These are phyloP conservation scores for Boletus rubroflammeus DNA, from an alignment of 768 basidiomycete genomes.

Conservation along the genomic window DNA sequence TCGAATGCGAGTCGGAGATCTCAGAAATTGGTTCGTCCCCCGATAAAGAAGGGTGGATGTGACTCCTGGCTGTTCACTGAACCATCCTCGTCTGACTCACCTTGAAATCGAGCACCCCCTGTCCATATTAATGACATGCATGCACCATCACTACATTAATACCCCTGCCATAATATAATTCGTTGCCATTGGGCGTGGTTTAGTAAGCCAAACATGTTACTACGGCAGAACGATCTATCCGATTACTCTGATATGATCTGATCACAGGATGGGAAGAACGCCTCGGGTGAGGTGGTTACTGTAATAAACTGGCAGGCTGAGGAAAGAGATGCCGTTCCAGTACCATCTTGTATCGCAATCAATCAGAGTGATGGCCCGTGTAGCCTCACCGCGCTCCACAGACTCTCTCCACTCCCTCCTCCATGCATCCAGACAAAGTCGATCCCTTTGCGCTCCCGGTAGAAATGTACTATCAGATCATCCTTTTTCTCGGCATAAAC, in stretches of 20 bases:
- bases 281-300: no score
- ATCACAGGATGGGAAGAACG: no score
- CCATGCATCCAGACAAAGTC: neutral
- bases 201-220: no score
- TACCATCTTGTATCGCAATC: neutral
- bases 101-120: neutral
- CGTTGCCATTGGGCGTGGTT: no score
- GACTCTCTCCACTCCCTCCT: neutral
- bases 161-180: neutral
- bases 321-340: no score
- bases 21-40: conserved; percentile 5
- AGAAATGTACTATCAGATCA: conserved; percentile 16
- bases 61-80: conserved; percentile 14
- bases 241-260: no score
- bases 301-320: no score
- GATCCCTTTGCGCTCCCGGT: conserved; percentile 9
- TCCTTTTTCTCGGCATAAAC: conserved; percentile 10
- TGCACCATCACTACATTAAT: neutral
- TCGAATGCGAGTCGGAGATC: conserved; percentile 13
- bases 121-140: neutral
- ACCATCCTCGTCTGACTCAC: conserved; percentile 4
- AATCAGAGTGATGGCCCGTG: neutral
- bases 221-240: no score
- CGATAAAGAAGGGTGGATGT: neutral
- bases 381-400: no score